Evolutionary conservation across 495 filamentous ascomycete genomes (phyloP), one percentile per base, ranked within the genome.

Genomic region (Penicillium riverlandense): DNA sequence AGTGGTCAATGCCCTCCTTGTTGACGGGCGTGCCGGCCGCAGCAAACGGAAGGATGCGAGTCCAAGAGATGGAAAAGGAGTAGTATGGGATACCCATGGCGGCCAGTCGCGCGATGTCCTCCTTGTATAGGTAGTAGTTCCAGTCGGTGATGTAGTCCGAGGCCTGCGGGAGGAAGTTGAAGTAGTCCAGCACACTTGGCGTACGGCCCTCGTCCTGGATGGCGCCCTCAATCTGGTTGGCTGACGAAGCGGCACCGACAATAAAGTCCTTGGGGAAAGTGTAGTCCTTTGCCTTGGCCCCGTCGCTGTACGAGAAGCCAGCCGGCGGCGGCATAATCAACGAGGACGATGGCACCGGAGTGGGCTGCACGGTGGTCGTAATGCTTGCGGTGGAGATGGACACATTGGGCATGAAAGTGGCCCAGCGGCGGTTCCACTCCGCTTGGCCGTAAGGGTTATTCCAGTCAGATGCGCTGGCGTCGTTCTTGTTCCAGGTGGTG

Each of bases 71-170:
- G 0, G 59, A 61, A 50, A 75, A 75, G 12, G 53, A 62, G 54
- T 72, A 75, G 49, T 74, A 71, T 35, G 67, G 63, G 29, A 74
- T 63, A 0, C 73, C 72, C 52, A 75, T 71, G 1, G 65, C 57
- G 0, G 73, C 72, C 15, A 75, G 37, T 6, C 72, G 57, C 41
- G 61, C 55, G 45, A 77, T 72, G 37, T 77, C 72, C 44, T 75
- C 69, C 47, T 75, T 75, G 44, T 76, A 76, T 8, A 74, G 52
- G 35, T 62, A 75, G 48, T 76, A 76, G 38, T 73, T 67, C 46
- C 68, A 59, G 43, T 71, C 69, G 7, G 71, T 69, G 27, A 72
- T 52, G 35, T 67, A 67, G 37, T 66, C 49, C 32, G 62, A 60
- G 2, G 57, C 52, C 29, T 47, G 29, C 12, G 39, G 37, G 10